phyloP scores from a whole-genome alignment of 495 filamentous ascomycete species.

The Oidiodendron maius region DNA sequence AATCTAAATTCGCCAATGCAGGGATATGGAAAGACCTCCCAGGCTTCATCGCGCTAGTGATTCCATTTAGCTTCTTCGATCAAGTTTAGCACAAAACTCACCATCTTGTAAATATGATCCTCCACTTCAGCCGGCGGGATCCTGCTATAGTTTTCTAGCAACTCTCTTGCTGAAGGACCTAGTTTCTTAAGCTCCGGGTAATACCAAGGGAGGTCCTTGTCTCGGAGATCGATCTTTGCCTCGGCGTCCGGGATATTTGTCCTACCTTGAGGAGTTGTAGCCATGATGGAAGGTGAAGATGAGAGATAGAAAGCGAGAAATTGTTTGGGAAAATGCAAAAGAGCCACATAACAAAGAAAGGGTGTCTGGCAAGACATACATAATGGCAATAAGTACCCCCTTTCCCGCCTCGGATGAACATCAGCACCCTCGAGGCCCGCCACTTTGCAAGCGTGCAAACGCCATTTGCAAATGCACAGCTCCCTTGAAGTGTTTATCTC shows the following conservation, averaged over 20 bases:
- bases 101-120: conserved; percentile 20
- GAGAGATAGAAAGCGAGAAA: too few relatives aligned
- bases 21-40: conserved; percentile 30
- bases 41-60: conserved; percentile 32
- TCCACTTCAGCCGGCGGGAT: conserved; percentile 21
- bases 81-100: conserved; percentile 4
- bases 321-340: too few relatives aligned
- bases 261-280: too few relatives aligned
- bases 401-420: too few relatives aligned
- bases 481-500: too few relatives aligned
- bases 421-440: too few relatives aligned
- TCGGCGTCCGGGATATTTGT: conserved; percentile 2
- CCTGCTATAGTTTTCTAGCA: conserved; percentile 24
- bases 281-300: too few relatives aligned
- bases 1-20: conserved; percentile 37
- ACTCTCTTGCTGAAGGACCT: conserved; percentile 6
- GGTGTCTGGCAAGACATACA: too few relatives aligned
- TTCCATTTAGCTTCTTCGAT: neutral
- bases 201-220: conserved; percentile 9
- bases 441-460: too few relatives aligned
- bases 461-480: too few relatives aligned
- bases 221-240: neutral
- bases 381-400: too few relatives aligned
- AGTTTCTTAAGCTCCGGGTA: conserved; percentile 6
- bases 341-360: too few relatives aligned